Evolutionary conservation across 768 basidiomycete species (phyloP).

Genomic region (Tylopilus sp.): DNA sequence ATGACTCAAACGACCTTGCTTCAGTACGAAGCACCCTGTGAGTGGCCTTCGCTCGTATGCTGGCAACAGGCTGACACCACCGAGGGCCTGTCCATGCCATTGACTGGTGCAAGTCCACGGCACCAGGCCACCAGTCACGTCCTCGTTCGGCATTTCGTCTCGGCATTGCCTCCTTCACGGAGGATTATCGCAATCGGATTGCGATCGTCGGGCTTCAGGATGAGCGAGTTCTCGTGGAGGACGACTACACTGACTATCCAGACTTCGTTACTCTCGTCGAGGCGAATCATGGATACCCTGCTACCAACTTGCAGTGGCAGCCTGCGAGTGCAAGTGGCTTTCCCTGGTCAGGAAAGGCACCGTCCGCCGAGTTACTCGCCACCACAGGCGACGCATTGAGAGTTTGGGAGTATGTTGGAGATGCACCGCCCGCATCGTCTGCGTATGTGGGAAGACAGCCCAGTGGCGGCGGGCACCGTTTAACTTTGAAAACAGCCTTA

Average conservation of each 20-base stretch:
- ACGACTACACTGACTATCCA: conserved; percentile 76
- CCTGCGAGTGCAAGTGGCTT: conserved; percentile 65
- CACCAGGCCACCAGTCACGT: conserved; percentile 68
- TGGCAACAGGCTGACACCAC: conserved; percentile 17
- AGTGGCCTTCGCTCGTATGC: conserved; percentile 32
- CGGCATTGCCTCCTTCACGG: conserved; percentile 80
- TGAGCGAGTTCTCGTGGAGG: conserved; percentile 83
- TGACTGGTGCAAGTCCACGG: conserved; percentile 85
- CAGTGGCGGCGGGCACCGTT: conserved; percentile 53
- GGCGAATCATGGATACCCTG: conserved; percentile 86
- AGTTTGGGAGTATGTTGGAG: conserved; percentile 84
- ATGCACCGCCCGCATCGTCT: conserved; percentile 53
- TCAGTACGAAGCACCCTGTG: conserved; percentile 85
- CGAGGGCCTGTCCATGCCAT: conserved; percentile 83
- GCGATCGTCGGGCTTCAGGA: conserved; percentile 78
- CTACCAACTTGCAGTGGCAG: conserved; percentile 92
- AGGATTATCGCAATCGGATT: conserved; percentile 80
- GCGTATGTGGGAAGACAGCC: conserved; percentile 70
- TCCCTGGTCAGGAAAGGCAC: conserved; percentile 66
- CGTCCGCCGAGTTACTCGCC: conserved; percentile 77
- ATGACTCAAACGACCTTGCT: conserved; percentile 74
- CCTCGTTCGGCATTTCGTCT: conserved; percentile 79
- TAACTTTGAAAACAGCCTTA: conserved; percentile 71
- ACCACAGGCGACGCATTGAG: conserved; percentile 92
- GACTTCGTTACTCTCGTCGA: conserved; percentile 87